A percentile compares a stretch with the other conserved stretches of the same genome.
These are phyloP conservation scores for Penicillium dipodomyicola DNA, from an alignment of 495 filamentous ascomycete genomes.

Conservation along the genomic window DNA sequence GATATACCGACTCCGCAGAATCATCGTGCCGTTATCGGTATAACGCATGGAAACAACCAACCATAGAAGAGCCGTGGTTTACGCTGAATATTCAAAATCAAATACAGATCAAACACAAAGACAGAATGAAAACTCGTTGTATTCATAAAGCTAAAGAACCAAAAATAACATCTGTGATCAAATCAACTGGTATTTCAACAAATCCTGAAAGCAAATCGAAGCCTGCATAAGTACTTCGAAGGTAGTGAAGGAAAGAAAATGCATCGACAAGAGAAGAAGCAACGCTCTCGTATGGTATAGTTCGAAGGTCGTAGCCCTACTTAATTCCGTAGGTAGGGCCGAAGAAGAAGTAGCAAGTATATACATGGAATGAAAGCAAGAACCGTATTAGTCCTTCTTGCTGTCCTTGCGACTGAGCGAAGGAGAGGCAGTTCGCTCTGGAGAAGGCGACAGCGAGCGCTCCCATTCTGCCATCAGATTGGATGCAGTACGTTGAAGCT, in stretches of 20 bases:
- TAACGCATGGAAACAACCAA: background rate
- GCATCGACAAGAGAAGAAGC: conserved; percentile 20
- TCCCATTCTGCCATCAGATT: conserved; percentile 82
- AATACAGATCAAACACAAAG: background rate
- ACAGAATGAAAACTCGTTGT: background rate
- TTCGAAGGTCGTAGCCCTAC: conserved; percentile 40
- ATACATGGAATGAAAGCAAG: conserved; percentile 17
- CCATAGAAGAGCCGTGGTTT: background rate
- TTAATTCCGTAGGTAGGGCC: conserved; percentile 31
- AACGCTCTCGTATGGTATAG: conserved; percentile 33
- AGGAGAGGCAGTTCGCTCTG: conserved; percentile 28
- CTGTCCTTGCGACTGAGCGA: conserved; percentile 29
- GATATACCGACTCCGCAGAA: conserved; percentile 8
- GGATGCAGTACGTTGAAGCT: conserved; percentile 65
- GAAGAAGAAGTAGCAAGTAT: conserved; percentile 26
- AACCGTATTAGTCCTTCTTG: conserved; percentile 37
- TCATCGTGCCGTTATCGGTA: conserved; percentile 2
- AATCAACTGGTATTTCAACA: conserved; percentile 7
- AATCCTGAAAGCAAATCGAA: conserved; percentile 1
- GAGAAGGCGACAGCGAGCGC: conserved; percentile 42
- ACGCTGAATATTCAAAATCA: background rate
- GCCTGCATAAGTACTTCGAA: conserved; percentile 11
- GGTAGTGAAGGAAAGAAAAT: conserved; percentile 17
- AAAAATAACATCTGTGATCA: background rate
- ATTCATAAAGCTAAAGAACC: background rate